Evolutionary conservation across 2,329 filamentous ascomycete species (phyloP).

Genomic region (Penicillium sp.): DNA sequence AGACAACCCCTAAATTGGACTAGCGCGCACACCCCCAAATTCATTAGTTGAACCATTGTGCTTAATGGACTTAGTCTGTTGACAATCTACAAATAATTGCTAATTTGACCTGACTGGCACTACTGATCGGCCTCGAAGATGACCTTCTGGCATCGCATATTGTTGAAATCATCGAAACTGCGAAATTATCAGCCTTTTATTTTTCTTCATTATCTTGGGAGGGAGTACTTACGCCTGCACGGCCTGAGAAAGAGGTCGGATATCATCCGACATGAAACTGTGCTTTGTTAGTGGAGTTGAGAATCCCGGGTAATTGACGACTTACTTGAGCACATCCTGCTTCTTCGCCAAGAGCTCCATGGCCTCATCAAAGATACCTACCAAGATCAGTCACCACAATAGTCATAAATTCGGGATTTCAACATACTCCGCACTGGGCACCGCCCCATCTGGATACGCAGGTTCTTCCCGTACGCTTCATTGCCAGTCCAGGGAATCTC

Average conservation of each 20-base stretch:
- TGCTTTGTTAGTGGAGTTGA: constrained; percentile 11
- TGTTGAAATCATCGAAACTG: constrained; percentile 66
- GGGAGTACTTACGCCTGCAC: constrained; percentile 48
- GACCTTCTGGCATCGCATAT: constrained; percentile 66
- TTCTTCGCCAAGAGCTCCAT: constrained; percentile 62
- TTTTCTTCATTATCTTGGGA: neutral
- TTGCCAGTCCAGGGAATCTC: constrained; percentile 66
- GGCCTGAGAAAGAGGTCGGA: constrained; percentile 66
- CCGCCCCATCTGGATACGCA: constrained; percentile 70
- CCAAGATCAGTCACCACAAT: neutral
- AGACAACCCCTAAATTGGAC: neutral
- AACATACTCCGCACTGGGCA: constrained; percentile 60
- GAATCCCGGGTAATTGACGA: constrained; percentile 1
- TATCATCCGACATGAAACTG: constrained; percentile 72
- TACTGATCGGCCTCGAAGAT: constrained; percentile 56
- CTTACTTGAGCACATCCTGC: constrained; percentile 64
- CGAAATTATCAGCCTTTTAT: neutral
- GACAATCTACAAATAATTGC: neutral
- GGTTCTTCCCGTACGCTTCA: constrained; percentile 66
- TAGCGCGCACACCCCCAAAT: neutral
- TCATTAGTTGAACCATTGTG: neutral
- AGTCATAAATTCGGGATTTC: neutral
- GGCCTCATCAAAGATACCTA: constrained; percentile 61
- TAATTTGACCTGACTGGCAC: neutral
- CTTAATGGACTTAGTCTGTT: neutral